These are phyloP conservation scores for Cavenderia fasciculata DNA, from an alignment of 78 protist genomes.

Conservation along the genomic window DNA sequence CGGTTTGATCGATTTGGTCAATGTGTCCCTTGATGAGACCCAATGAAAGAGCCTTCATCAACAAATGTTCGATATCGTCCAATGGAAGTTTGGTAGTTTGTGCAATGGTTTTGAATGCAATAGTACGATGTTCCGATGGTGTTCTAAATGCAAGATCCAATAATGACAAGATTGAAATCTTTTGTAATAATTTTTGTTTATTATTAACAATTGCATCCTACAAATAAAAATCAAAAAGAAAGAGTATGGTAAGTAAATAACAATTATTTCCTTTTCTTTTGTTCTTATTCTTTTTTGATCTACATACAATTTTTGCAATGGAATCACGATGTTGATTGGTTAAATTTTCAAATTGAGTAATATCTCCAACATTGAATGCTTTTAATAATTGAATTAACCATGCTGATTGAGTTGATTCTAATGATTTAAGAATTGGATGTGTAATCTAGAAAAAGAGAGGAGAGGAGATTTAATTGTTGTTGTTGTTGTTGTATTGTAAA, in stretches of 20 bases:
- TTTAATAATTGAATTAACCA: slow-evolving; percentile 83
- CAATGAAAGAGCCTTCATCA: slow-evolving; percentile 87
- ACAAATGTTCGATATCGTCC: slow-evolving; percentile 75
- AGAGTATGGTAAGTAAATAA: background rate
- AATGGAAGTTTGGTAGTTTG: slow-evolving; percentile 49
- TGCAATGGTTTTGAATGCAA: slow-evolving; percentile 80
- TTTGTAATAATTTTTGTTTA: slow-evolving; percentile 63
- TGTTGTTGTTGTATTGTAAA: background rate
- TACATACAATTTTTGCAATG: slow-evolving; percentile 15
- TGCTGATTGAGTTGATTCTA: slow-evolving; percentile 57
- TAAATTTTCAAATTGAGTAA: slow-evolving; percentile 59
- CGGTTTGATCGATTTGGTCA: slow-evolving; percentile 79
- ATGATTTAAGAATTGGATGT: slow-evolving; percentile 83
- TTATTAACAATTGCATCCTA: slow-evolving; percentile 79
- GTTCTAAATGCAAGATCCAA: slow-evolving; percentile 84
- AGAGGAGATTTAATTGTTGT: background rate
- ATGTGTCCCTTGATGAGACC: slow-evolving; percentile 82
- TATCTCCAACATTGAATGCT: slow-evolving; percentile 87
- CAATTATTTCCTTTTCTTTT: too few relatives aligned
- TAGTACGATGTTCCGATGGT: slow-evolving; percentile 73
- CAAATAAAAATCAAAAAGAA: background rate
- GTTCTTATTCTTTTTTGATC: background rate
- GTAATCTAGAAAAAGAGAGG: slow-evolving; percentile 4
- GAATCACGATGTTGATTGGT: slow-evolving; percentile 26
- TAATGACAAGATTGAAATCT: slow-evolving; percentile 83